These are phyloP conservation scores for Hydrangea macrophylla DNA, from an alignment of 148 eudicot genomes.

Conservation along the genomic window DNA sequence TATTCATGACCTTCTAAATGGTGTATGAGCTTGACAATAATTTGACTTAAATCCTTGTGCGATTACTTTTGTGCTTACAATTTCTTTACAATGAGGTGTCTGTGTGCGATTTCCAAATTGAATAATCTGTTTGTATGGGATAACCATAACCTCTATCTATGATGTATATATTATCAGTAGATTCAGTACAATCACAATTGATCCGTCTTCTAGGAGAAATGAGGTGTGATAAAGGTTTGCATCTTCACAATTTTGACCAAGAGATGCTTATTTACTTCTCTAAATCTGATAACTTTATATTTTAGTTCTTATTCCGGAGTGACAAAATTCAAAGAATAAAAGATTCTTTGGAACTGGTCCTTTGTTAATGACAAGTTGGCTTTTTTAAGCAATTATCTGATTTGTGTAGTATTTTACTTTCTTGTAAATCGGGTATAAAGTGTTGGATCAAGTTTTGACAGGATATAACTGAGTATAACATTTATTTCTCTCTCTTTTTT, in stretches of 20 bases:
- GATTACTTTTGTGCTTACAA: no score
- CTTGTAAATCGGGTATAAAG: no score
- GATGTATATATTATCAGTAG: not conserved
- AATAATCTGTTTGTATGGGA: not conserved
- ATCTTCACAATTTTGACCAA: not conserved
- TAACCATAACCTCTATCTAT: no score
- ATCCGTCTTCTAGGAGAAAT: not conserved
- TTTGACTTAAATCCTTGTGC: no score
- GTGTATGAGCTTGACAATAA: no score
- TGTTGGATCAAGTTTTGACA: no score
- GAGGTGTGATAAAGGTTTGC: not conserved
- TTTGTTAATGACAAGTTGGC: not conserved
- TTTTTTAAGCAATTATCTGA: not conserved
- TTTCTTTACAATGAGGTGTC: no score
- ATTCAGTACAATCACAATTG: not conserved
- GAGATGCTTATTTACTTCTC: not conserved
- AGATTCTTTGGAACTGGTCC: not conserved
- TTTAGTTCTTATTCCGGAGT: not conserved
- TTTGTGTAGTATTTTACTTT: no score
- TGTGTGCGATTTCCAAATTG: not conserved
- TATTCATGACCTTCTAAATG: not conserved
- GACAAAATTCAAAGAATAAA: not conserved
- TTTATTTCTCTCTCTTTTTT: constrained; percentile 3
- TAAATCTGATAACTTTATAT: constrained; percentile 1
- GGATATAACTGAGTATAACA: not conserved